Evolutionary conservation across 257 asterid genomes (phyloP).

Genomic region (Nicotiana attenuata): DNA sequence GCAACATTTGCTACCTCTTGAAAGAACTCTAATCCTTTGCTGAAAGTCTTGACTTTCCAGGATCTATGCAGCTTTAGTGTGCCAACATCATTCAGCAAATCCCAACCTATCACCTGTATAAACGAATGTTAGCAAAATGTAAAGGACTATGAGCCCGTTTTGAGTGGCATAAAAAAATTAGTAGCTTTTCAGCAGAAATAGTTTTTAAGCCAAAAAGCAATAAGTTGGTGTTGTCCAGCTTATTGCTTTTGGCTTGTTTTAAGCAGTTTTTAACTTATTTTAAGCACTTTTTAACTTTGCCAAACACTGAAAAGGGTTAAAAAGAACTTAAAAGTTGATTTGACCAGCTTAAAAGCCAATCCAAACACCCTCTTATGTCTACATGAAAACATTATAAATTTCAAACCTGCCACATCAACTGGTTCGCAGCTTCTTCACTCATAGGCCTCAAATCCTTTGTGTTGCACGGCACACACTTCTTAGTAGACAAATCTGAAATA

Average conservation of each 20-base stretch:
- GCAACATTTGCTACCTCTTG: conserved; percentile 77
- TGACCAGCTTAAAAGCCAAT: too few species aligned
- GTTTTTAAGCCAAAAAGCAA: too few species aligned
- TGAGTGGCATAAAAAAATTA: too few species aligned
- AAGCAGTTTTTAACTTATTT: too few species aligned
- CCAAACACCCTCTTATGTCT: background rate
- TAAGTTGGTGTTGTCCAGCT: too few species aligned
- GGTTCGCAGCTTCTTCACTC: conserved; percentile 35
- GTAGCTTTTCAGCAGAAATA: too few species aligned
- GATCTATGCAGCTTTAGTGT: conserved; percentile 60
- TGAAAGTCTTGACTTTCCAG: conserved; percentile 87
- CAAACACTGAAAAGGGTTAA: too few species aligned
- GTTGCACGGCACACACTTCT: conserved; percentile 59
- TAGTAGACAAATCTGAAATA: conserved; percentile 62
- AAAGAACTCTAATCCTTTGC: conserved; percentile 82
- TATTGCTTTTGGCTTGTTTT: too few species aligned
- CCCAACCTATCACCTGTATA: conserved; percentile 80
- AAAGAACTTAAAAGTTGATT: too few species aligned
- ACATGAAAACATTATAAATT: background rate
- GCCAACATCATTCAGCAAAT: conserved; percentile 61
- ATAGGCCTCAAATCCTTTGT: conserved; percentile 34
- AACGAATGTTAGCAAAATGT: conserved; percentile 1
- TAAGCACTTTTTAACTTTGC: too few species aligned
- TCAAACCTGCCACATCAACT: conserved; percentile 29
- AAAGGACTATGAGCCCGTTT: background rate